These are phyloP conservation scores for Eragrostis tef DNA, from an alignment of 202 grass and related monocot species.

Conservation along the genomic window DNA sequence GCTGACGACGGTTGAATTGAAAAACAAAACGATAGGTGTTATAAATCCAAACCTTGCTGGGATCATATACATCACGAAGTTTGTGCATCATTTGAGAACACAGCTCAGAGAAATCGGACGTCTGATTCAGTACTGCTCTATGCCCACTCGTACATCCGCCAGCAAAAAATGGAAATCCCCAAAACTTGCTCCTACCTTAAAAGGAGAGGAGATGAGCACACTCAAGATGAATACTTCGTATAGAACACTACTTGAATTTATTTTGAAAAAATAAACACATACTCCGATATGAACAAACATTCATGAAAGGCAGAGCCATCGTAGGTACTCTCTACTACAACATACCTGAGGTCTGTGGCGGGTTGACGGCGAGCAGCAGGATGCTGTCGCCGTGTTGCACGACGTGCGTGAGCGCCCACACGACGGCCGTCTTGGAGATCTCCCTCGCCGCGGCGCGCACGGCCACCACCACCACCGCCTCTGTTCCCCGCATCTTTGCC, in stretches of 20 bases:
- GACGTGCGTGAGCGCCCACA: conserved; percentile 90
- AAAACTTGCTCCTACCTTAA: conserved; percentile 63
- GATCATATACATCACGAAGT: conserved; percentile 72
- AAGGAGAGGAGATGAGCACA: not conserved
- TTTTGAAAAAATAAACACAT: no score
- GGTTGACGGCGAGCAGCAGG: conserved; percentile 70
- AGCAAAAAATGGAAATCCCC: conserved; percentile 81
- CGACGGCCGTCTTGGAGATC: conserved; percentile 71
- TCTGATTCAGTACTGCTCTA: conserved; percentile 63
- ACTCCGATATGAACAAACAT: not conserved
- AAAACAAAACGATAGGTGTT: not conserved
- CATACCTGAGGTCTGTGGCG: conserved; percentile 64
- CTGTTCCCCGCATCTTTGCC: conserved; percentile 33
- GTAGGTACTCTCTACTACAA: not conserved
- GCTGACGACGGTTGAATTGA: not conserved
- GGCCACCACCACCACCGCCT: conserved; percentile 69
- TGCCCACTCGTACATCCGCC: conserved; percentile 76
- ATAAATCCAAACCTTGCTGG: conserved; percentile 58
- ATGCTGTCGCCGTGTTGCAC: conserved; percentile 81
- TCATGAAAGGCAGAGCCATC: not conserved
- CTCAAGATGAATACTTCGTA: no score
- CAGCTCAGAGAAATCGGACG: conserved; percentile 75
- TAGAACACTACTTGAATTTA: no score
- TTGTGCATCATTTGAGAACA: conserved; percentile 77
- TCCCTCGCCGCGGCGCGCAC: conserved; percentile 66